Evolutionary conservation across 176 grass and related monocot species (phyloP).

Genomic region (Phyllostachys edulis): DNA sequence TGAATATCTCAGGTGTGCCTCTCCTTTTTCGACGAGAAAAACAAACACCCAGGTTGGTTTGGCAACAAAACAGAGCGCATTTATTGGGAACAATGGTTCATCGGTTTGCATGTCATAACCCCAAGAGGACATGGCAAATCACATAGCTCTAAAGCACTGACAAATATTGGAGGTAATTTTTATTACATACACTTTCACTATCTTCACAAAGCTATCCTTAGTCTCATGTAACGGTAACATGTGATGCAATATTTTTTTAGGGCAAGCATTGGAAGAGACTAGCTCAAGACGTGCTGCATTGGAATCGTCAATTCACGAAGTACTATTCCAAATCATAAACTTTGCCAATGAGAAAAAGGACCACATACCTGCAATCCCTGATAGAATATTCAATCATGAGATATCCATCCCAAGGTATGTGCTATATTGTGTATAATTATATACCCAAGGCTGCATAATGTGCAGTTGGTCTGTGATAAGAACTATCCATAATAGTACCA

Average conservation of each 20-base stretch:
- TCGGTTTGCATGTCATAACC: conserved; percentile 67
- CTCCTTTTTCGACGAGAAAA: conserved; percentile 84
- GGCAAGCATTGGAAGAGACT: conserved; percentile 68
- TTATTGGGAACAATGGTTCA: conserved; percentile 94
- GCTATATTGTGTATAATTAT: background rate
- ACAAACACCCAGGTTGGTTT: conserved; percentile 82
- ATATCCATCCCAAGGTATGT: conserved; percentile 77
- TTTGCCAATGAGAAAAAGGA: conserved; percentile 95
- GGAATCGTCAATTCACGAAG: conserved; percentile 58
- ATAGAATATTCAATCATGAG: conserved; percentile 88
- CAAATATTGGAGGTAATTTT: conserved; percentile 54
- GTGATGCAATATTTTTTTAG: conserved; percentile 36
- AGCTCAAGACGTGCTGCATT: conserved; percentile 62
- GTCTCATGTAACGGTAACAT: background rate
- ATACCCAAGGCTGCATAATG: background rate
- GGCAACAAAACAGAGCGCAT: conserved; percentile 70
- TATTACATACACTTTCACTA: background rate
- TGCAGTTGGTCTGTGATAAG: background rate
- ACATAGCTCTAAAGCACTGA: conserved; percentile 53
- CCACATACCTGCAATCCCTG: conserved; percentile 73
- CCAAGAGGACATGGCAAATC: conserved; percentile 63
- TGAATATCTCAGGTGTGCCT: conserved; percentile 61
- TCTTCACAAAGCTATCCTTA: background rate
- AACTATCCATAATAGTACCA: background rate
- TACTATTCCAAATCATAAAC: conserved; percentile 86